These are phyloP conservation scores for Xylaria grammica DNA, from an alignment of 495 filamentous ascomycete genomes.

Conservation along the genomic window DNA sequence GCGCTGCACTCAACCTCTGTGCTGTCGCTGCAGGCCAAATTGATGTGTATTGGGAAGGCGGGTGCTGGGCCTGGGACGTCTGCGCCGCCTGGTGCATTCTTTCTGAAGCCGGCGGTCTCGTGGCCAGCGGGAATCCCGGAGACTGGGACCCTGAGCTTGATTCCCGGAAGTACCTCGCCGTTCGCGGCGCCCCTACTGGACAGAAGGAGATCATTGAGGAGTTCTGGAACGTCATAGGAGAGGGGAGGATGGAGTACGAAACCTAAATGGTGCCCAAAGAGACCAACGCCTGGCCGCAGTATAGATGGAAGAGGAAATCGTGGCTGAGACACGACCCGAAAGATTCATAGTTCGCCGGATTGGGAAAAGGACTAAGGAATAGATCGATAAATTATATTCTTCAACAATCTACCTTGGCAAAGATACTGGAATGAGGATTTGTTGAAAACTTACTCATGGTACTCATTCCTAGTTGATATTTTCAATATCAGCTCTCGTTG, in stretches of 20 bases:
- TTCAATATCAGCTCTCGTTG: not conserved
- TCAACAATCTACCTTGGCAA: not conserved
- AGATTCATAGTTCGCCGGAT: constrained; percentile 7
- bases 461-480: constrained; percentile 1
- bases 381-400: constrained; percentile 15
- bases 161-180: constrained; percentile 76
- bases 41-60: constrained; percentile 92
- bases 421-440: constrained; percentile 8
- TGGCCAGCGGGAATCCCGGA: constrained; percentile 79
- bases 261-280: constrained; percentile 23
- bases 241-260: constrained; percentile 61
- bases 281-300: not conserved
- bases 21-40: constrained; percentile 77
- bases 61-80: constrained; percentile 95
- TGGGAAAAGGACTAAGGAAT: constrained; percentile 4
- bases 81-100: constrained; percentile 91
- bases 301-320: not conserved
- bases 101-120: constrained; percentile 79
- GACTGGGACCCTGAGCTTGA: constrained; percentile 78
- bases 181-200: constrained; percentile 68
- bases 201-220: constrained; percentile 80
- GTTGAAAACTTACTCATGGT: not conserved
- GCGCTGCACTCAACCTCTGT: constrained; percentile 84
- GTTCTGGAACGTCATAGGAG: constrained; percentile 69
- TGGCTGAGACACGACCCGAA: constrained; percentile 15